Conservation (phyloP, 257 asterid species). For the Gynochthodes officinalis region DNA sequence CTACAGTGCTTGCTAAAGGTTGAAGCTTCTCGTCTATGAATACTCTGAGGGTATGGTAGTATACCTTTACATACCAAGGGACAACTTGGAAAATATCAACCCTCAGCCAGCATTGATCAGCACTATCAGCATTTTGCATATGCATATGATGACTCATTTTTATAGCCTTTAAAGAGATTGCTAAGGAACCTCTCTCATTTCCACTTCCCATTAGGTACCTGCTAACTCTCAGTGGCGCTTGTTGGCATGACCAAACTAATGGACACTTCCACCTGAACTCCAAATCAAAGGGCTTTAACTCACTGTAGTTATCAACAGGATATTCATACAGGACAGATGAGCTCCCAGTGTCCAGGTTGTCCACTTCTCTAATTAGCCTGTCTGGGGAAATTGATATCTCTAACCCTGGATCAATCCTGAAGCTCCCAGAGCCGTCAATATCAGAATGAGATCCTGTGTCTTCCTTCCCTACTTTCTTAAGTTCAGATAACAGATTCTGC, state of each 20-base stretch:
- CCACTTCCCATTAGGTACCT: slow-evolving; percentile 96
- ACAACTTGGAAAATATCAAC: slow-evolving; percentile 87
- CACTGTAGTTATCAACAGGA: slow-evolving; percentile 50
- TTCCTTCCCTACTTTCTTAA: slow-evolving; percentile 26
- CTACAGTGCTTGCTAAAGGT: slow-evolving; percentile 45
- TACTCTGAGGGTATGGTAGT: slow-evolving; percentile 70
- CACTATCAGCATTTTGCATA: slow-evolving; percentile 30
- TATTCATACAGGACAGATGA: slow-evolving; percentile 58
- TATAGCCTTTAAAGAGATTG: slow-evolving; percentile 69
- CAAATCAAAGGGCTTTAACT: slow-evolving; percentile 67
- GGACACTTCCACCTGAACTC: slow-evolving; percentile 82
- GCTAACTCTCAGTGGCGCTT: slow-evolving; percentile 74
- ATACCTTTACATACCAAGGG: slow-evolving; percentile 98
- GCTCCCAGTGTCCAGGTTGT: slow-evolving; percentile 32
- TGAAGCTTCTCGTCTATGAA: slow-evolving; percentile 67
- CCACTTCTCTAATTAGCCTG: slow-evolving; percentile 58
- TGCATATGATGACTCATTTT: slow-evolving; percentile 27
- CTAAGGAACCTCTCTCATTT: slow-evolving; percentile 92
- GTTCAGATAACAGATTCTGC: slow-evolving; percentile 54
- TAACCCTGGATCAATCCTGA: slow-evolving; percentile 40
- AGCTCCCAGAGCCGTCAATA: slow-evolving; percentile 21
- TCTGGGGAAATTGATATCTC: slow-evolving; percentile 62
- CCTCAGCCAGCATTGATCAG: slow-evolving; percentile 47
- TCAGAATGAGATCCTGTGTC: slow-evolving; percentile 31
- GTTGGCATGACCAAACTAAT: slow-evolving; percentile 67